These are phyloP conservation scores for Astrephomene gubernaculifera DNA, from an alignment of 139 green algal genomes.

Conservation along the genomic window DNA sequence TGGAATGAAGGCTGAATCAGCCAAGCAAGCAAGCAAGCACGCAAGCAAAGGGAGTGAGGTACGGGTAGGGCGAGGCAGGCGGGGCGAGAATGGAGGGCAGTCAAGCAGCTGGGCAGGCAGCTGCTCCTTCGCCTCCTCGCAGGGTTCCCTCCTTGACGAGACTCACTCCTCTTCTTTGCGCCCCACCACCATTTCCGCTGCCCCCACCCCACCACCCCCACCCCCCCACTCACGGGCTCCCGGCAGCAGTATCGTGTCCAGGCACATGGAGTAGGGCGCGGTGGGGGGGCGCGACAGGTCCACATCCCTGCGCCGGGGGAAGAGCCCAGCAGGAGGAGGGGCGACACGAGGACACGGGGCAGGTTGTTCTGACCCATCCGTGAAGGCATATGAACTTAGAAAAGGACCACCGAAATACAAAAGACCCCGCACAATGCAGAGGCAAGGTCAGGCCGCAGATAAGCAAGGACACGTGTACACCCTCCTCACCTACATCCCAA, in stretches of 20 bases:
- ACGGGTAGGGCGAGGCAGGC: neutral
- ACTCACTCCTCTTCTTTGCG: neutral
- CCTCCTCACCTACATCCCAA: no score
- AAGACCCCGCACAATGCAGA: no score
- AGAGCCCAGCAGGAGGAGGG: neutral
- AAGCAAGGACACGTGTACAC: no score
- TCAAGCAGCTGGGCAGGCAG: neutral
- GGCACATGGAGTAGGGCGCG: slow-evolving; percentile 26
- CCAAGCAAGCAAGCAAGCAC: no score
- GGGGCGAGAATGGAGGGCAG: neutral
- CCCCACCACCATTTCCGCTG: neutral
- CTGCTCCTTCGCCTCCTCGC: neutral
- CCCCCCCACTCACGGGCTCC: neutral
- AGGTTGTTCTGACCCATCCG: no score
- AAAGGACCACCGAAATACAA: no score
- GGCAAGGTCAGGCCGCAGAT: no score
- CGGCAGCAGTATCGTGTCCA: slow-evolving; percentile 35
- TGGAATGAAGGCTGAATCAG: no score
- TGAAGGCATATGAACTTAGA: no score
- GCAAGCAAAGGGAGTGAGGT: neutral
- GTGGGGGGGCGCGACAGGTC: slow-evolving; percentile 2
- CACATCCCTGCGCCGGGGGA: neutral
- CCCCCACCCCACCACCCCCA: neutral
- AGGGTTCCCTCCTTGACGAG: neutral
- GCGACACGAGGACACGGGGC: neutral